Evolutionary conservation across 2,329 filamentous ascomycete species (phyloP), one percentile per base, ranked within the genome.

Genomic region (Cladorrhinum sp.): DNA sequence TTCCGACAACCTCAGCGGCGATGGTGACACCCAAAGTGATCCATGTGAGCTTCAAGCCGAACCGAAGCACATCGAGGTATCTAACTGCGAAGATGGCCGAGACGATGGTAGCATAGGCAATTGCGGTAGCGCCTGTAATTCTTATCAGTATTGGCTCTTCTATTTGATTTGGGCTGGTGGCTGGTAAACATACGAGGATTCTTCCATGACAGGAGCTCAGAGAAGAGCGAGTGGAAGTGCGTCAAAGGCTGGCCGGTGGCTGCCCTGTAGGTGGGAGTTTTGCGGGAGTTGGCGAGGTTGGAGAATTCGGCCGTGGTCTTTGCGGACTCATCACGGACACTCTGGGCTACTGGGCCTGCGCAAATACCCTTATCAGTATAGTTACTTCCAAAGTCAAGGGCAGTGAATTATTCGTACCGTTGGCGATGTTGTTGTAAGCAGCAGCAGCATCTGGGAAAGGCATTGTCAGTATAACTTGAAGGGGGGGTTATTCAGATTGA

Each of bases 221-320:
- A 83, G 75, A 90, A 89, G 76, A 89, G 85, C 16, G 85, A 89
- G 77, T 89, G 86, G 73, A 89, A 90, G 74, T 88, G 85, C 61
- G 85, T 88, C 70, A 88, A 74, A 55, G 82, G 81, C 73, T 88
- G 84, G 68, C 83, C 84, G 51, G 83, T 86, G 63, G 82, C 83
- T 68, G 84, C 79, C 32, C 78, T 78, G 60, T 77, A 76, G 55
- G 75, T 65, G 58, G 84, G 84, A 54, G 82, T 82, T 70, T 79
- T 79, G 70, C 84, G 83, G 66, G 83, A 72, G 63, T 80, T 80
- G 68, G 83, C 83, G 52, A 86, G 78, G 72, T 83, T 84, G 69
- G 79, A 80, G 64, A 86, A 76, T 76, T 87, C 84, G 66, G 72
- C 71, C 58, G 77, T 73, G 58, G 84, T 81, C 78, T 85, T 85